Evolutionary conservation across 345 rosid species (phyloP), one percentile per base, ranked within the genome.

Genomic region (Acer saccharum): DNA sequence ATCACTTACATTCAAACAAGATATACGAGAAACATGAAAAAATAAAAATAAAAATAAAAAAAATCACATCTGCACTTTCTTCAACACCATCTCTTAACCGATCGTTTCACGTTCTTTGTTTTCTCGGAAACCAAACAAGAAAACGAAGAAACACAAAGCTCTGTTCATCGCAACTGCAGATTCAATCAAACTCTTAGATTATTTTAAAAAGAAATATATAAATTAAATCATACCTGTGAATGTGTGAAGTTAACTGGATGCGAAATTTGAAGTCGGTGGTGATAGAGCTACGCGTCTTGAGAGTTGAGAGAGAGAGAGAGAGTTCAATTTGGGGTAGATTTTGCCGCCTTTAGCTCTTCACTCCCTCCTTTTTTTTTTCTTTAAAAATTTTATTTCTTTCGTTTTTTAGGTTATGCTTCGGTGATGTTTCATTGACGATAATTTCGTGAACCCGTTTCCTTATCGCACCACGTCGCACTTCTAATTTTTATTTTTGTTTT

Each of bases 271-370:
- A 13, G 55, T 23, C 12, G 32, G 44, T 12, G 52, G 23, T 12
- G 73, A 9, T 12, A 11, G 44, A 7, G n/a, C 1, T 12, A 72
- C 1, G 21, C 50, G 13, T 46, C 50, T 35, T 4, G 39, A 4
- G 35, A 32, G 35, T 3, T 32, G 32, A 2, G 32, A 29, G 35
- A 32, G 18, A 3, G n/a, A n/a, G 7, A 1, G 10, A n/a, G 39
- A 50, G 0, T 61, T 73, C 44, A 43, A 16, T 62, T 73, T 25
- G 57, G 68, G 58, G 5, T 60, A 62, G 4, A 21, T 9, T 73
- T 71, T 73, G 76, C 68, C 69, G 76, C 76, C 76, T 62, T 43
- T 62, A 13, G 16, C 21, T 61, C 39, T 63, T 61, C 68, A 55
- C 68, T 60, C 76, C 68, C 57, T 69, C 58, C 54, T 14, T 50